These are phyloP conservation scores for Hypoxylon rubiginosum DNA, from an alignment of 2,329 filamentous ascomycete species.

Conservation along the genomic window DNA sequence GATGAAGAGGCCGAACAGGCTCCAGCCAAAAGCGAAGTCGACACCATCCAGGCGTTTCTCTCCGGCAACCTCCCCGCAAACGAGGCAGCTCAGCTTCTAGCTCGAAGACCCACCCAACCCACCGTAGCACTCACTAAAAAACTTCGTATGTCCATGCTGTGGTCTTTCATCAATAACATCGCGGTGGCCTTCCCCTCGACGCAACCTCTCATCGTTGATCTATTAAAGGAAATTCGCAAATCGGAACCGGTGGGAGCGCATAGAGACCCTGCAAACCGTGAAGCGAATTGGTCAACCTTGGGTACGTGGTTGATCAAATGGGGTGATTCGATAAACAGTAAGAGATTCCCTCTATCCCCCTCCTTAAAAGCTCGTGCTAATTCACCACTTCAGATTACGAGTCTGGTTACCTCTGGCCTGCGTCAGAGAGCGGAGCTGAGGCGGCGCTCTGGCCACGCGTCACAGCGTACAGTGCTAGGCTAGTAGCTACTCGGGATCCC, in stretches of 20 bases:
- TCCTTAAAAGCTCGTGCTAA: background rate
- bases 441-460: background rate
- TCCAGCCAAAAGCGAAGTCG: background rate
- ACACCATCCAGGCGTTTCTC: background rate
- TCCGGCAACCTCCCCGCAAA: background rate
- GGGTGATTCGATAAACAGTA: background rate
- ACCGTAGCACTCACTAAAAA: background rate
- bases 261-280: background rate
- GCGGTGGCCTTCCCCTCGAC: background rate
- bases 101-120: background rate
- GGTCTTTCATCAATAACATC: background rate
- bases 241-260: background rate
- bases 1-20: background rate
- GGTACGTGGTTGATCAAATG: background rate
- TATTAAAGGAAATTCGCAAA: background rate
- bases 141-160: background rate
- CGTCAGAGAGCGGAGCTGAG: background rate
- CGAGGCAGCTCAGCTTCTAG: background rate
- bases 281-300: background rate
- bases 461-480: background rate
- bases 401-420: background rate
- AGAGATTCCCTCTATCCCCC: background rate
- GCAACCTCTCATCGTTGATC: background rate
- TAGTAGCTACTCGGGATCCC: background rate
- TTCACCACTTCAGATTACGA: background rate